phyloP scores from a whole-genome alignment of 371 early-diverging fungal species.

The Mucor racemosus region DNA sequence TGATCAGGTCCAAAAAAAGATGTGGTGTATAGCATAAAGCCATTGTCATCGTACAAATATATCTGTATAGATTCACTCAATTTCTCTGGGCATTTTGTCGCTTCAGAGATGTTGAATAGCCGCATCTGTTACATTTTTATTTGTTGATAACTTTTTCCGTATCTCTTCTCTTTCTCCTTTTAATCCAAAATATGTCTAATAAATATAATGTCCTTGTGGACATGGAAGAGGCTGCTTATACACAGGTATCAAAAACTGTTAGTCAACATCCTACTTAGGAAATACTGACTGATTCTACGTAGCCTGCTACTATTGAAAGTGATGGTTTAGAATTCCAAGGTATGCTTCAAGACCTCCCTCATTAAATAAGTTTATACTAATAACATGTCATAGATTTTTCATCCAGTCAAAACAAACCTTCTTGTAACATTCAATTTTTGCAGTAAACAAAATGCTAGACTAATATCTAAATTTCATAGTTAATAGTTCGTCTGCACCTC shows the following conservation, averaged over 20 bases:
- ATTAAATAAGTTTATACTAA: not conserved
- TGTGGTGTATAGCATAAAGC: no score
- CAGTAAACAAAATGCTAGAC: not conserved
- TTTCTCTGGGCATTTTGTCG: no score
- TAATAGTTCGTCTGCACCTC: constrained; percentile 12
- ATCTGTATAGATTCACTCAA: no score
- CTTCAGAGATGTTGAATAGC: not conserved
- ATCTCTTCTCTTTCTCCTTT: not conserved
- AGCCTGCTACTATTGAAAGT: constrained; percentile 57
- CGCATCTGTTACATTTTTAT: not conserved
- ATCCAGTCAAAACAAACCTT: constrained; percentile 16
- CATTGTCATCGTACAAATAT: no score
- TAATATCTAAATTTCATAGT: not conserved
- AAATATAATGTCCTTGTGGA: constrained; percentile 61
- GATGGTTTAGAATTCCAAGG: constrained; percentile 62
- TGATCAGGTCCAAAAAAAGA: no score
- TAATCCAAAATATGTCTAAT: constrained; percentile 23
- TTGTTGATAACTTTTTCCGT: not conserved
- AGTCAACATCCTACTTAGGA: no score
- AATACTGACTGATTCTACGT: not conserved
- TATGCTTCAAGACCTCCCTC: constrained; percentile 11
- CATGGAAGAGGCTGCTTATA: constrained; percentile 52
- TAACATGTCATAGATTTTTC: constrained; percentile 11
- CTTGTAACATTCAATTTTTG: constrained; percentile 8
- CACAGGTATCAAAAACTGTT: constrained; percentile 29